Base-by-base conservation (phyloP, 2,329 filamentous ascomycete species). In the Tolypocladium tropicale region DNA sequence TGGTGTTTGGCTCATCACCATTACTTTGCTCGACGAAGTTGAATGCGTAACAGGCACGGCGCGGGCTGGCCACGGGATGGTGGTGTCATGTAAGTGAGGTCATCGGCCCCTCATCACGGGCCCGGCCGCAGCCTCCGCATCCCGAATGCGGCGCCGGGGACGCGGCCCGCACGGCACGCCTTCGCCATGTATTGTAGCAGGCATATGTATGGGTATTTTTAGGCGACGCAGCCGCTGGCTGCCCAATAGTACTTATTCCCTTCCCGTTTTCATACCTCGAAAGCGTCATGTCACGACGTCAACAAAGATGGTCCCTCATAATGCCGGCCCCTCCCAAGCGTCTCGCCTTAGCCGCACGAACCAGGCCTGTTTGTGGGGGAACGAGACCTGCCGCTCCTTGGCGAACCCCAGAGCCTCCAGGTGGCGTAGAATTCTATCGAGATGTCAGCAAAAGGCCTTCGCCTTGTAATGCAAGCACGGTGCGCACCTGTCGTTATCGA, bases 341-440 rank as follows among this genome's bases (percentile, higher is more conserved):
- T 96, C 91, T 58, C 93, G 79, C 56, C 83, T 80, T 60, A 95
- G 79, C 65, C 87, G 88, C 72, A 95, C 88, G 59, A 93, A 79
- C 72, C 92, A 95, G 7, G 90, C 85, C 69, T 95, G 91, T 71
- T 99, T 99, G 69, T 97, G 92, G 1, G 91, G 87, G 61, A 99
- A 91, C 1, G 85, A 81, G 53, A 97, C 79, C 66, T 96, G 90
- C 57, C 85, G 85, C 72, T 96, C 89, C 67, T 90, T 94, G 61
- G 86, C 84, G 68, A 97, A 99, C 0, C 93, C 92, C 0, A 80
- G 79, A 7, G 82, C 74, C 59, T 89, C 80, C 18, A 95, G 80
- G 59, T 93, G 90, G n/a, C 67, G 67, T 41, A 75, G 49, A 34
- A 76, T 55, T 52, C 58, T 64, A 41, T 28, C 28, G 14, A 6